Evolutionary conservation across 768 basidiomycete species (phyloP).

Genomic region (Leccinum aurantiacum): DNA sequence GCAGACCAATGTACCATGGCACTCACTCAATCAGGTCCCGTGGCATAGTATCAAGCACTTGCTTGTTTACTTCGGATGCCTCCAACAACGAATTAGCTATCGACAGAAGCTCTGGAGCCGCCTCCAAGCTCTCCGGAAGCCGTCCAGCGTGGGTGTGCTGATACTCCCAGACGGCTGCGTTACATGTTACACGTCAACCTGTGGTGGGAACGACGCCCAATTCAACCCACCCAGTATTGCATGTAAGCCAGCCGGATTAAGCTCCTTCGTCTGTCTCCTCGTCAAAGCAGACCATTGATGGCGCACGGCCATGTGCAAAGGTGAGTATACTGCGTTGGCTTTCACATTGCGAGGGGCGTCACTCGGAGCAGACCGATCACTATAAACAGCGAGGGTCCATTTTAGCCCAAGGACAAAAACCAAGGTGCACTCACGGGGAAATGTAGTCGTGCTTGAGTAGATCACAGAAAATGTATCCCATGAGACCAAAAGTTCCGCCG

Average conservation of each 20-base stretch:
- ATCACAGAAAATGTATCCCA: constrained; percentile 95
- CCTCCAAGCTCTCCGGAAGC: constrained; percentile 53
- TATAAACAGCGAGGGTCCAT: constrained; percentile 29
- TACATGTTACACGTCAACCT: constrained; percentile 15
- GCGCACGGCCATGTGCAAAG: constrained; percentile 60
- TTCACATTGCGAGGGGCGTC: constrained; percentile 60
- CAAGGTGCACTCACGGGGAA: constrained; percentile 59
- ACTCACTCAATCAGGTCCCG: constrained; percentile 59
- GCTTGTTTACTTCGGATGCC: constrained; percentile 67
- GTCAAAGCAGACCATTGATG: constrained; percentile 70
- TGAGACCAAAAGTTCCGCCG: constrained; percentile 87
- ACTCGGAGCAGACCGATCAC: constrained; percentile 62
- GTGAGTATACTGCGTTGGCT: constrained; percentile 60
- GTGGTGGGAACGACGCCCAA: not conserved
- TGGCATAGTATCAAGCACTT: constrained; percentile 58
- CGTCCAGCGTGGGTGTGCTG: constrained; percentile 54
- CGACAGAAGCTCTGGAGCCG: constrained; percentile 57
- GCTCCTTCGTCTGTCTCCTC: constrained; percentile 75
- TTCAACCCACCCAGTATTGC: constrained; percentile 61
- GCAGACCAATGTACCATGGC: not conserved
- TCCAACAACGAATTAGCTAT: constrained; percentile 63
- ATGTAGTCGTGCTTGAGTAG: constrained; percentile 85
- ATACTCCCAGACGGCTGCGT: constrained; percentile 80
- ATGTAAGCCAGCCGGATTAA: constrained; percentile 75
- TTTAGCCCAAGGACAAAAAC: constrained; percentile 9